Evolutionary conservation across 176 grass and related monocot genomes (phyloP).

Genomic region (Leersia perrieri): DNA sequence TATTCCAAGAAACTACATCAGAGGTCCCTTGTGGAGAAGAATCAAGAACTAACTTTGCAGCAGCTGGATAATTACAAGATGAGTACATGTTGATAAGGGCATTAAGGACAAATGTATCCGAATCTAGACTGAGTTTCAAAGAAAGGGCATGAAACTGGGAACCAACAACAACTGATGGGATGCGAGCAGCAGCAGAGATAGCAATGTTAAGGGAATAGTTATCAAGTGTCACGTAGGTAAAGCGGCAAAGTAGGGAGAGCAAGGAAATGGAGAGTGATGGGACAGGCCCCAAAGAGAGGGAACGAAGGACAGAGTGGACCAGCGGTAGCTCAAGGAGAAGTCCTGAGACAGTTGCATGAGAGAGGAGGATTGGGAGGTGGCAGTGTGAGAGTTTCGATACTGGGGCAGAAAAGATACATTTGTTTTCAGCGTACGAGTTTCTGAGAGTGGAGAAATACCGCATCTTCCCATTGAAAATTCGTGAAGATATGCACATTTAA

Average conservation of each 20-base stretch:
- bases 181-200: conserved; percentile 53
- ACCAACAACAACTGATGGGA: conserved; percentile 42
- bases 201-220: conserved; percentile 68
- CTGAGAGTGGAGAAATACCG: conserved; percentile 5
- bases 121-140: conserved; percentile 56
- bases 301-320: conserved; percentile 54
- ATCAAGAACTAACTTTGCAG: conserved; percentile 67
- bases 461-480: background rate
- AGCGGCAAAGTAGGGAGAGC: conserved; percentile 47
- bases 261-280: conserved; percentile 60
- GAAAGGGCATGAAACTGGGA: conserved; percentile 65
- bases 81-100: conserved; percentile 81
- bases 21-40: conserved; percentile 41
- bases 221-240: conserved; percentile 42
- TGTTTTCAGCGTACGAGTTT: background rate
- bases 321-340: conserved; percentile 55
- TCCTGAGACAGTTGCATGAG: conserved; percentile 48
- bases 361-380: conserved; percentile 62
- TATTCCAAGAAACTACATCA: conserved; percentile 88
- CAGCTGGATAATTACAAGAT: conserved; percentile 43
- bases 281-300: conserved; percentile 40
- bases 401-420: conserved; percentile 23
- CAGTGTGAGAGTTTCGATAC: conserved; percentile 28
- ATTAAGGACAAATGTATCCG: conserved; percentile 78
- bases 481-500: conserved; percentile 10